Evolutionary conservation across 495 filamentous ascomycete species (phyloP).

Genomic region (Cercophora samala): DNA sequence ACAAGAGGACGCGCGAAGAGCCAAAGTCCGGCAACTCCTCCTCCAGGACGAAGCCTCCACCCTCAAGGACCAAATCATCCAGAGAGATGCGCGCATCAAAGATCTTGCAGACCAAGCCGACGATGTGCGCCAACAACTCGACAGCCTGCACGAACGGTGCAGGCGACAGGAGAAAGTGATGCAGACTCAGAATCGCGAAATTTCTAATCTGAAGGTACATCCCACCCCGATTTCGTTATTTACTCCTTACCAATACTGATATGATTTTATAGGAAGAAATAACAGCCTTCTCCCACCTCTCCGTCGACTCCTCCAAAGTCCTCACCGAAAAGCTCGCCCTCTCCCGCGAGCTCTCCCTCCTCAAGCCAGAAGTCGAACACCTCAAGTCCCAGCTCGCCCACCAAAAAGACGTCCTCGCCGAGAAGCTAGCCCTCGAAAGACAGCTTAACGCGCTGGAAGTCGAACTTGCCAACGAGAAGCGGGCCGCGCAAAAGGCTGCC

Average conservation of each 20-base stretch:
- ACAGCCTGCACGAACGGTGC: conserved; percentile 53
- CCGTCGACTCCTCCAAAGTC: conserved; percentile 64
- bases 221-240: not conserved
- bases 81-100: conserved; percentile 55
- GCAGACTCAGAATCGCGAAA: conserved; percentile 58
- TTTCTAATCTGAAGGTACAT: conserved; percentile 63
- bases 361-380: conserved; percentile 77
- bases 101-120: conserved; percentile 57
- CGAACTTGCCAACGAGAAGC: conserved; percentile 75
- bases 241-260: not conserved
- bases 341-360: conserved; percentile 61
- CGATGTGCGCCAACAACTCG: conserved; percentile 56
- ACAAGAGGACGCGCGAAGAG: conserved; percentile 62
- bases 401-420: conserved; percentile 62
- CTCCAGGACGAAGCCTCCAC: conserved; percentile 63
- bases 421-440: conserved; percentile 72
- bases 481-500: conserved; percentile 58
- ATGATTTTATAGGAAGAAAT: conserved; percentile 59
- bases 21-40: conserved; percentile 63
- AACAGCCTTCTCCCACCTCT: conserved; percentile 55
- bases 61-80: conserved; percentile 37
- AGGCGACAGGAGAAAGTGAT: conserved; percentile 54
- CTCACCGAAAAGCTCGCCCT: conserved; percentile 74
- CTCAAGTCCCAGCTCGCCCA: conserved; percentile 65
- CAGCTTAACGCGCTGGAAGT: conserved; percentile 71